Base-by-base conservation (phyloP, 305 asterid genomes). In the Fraxinus velutina region DNA sequence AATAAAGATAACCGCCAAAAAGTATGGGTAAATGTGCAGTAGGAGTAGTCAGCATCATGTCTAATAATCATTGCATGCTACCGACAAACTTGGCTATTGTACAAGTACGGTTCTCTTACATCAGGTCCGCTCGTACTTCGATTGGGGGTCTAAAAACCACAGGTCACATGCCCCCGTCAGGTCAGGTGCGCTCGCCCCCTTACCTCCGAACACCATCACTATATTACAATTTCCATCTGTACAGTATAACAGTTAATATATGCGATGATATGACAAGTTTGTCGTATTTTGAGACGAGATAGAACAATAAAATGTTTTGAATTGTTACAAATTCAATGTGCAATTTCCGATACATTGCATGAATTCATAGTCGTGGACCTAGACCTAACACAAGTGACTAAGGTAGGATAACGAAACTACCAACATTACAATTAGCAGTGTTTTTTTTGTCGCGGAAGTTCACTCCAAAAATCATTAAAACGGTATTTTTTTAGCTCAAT, bases 301-400 rank as follows among this genome's bases (percentile, higher is more conserved):
- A 12, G 1, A 12, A 12, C 55, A 44, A 10, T 2, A 12, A 12
- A 44, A 44, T 12, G 17, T 13, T 13, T 50, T 50, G 7, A 50
- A 50, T 50, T 15, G 52, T 12, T 50, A 15, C 19, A 13, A 47
- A 13, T 13, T 50, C 17, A 50, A 0, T 15, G 78, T 62, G 80
- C 72, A 1, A 70, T 80, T 44, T 12, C n/a, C 4, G n/a, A 42
- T 10, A 42, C n/a, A 10, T 42, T 42, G 3, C 30, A 72, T 57
- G 78, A 73, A 78, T 71, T 79, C 84, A 79, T 9, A 21, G 83
- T 7, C 3, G 70, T 62, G 75, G 73, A 60, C 77, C 83, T 74
- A 62, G 19, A 66, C 32, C 32, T 21, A 19, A 22, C 17, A 21
- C 15, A 12, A 12, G 55, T 13, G 19, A 13, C 57, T 47, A 13